These are phyloP conservation scores for Boletus semigastroideus DNA, from an alignment of 1,284 basidiomycete genomes.

Conservation along the genomic window DNA sequence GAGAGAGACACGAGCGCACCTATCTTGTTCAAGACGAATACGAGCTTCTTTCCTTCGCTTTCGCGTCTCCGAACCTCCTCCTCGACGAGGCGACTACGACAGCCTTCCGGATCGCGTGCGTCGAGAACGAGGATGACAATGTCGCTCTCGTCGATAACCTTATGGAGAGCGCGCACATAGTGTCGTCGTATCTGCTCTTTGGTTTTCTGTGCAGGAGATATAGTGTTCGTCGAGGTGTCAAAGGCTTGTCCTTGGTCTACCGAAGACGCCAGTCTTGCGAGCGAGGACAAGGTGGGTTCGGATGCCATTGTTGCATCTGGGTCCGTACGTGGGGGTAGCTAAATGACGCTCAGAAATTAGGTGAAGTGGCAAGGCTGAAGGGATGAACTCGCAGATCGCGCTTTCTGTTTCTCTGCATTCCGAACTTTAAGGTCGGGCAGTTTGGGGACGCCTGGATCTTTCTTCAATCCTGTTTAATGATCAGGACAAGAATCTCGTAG, in stretches of 20 bases:
- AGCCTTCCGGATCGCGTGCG: slow-evolving; percentile 90
- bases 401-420: slow-evolving; percentile 53
- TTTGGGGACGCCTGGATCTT: slow-evolving; percentile 80
- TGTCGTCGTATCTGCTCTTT: slow-evolving; percentile 68
- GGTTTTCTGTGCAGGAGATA: slow-evolving; percentile 44
- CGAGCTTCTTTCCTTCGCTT: slow-evolving; percentile 82
- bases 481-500: not conserved
- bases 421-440: slow-evolving; percentile 67
- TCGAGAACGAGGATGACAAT: slow-evolving; percentile 88
- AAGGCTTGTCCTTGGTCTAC: slow-evolving; percentile 33
- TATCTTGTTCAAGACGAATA: slow-evolving; percentile 92
- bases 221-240: slow-evolving; percentile 29
- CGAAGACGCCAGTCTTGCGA: slow-evolving; percentile 46
- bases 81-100: slow-evolving; percentile 83
- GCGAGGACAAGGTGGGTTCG: slow-evolving; percentile 65
- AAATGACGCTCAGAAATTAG: not conserved
- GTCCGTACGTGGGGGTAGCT: slow-evolving; percentile 37
- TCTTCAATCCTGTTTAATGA: slow-evolving; percentile 62
- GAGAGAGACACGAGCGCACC: slow-evolving; percentile 49
- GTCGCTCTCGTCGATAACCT: slow-evolving; percentile 92
- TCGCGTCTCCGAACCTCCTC: slow-evolving; percentile 86
- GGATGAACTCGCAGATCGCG: slow-evolving; percentile 34
- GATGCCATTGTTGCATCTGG: slow-evolving; percentile 69
- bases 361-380: not conserved
- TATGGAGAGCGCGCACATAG: slow-evolving; percentile 77